Base-by-base conservation (phyloP, 352 stramenopile genomes). In the Globisporangium takayamanum region DNA sequence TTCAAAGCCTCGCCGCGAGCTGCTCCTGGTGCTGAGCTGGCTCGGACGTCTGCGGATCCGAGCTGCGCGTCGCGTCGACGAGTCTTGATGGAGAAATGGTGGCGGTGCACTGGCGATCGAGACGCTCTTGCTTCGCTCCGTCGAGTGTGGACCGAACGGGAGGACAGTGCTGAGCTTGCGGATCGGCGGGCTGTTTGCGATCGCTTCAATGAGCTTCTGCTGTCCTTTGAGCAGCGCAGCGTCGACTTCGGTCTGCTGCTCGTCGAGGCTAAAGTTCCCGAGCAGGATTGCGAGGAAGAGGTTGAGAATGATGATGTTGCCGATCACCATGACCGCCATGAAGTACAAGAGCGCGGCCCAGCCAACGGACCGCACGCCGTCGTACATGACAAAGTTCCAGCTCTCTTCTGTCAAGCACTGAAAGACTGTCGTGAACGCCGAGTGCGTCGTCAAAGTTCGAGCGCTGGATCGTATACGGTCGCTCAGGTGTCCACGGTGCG, bases 251-350 rank as follows among this genome's bases (percentile, higher is more conserved):
- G 61, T 59, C 48, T 63, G 57, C 39, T 75, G 61, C 5, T 76
- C 69, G 14, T 69, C 69, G 25, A 72, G 42, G 36, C 77, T 83
- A 59, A 96, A 97, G 53, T 90, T 86, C 33, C 74, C 70, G 11
- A 97, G 69, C 16, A 97, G 60, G 62, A 97, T 95, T 0, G 87
- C 89, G 3, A 96, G 70, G 57, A 97, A 95, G 10, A 97, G 62
- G 58, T 96, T 96, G 11, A 97, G 64, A 20, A 95, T 73, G 58
- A 94, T 86, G 70, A 95, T 95, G 33, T 84, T 78, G 36, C 86
- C 83, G 30, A 96, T 67, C 0, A 96, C 58, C 66, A 96, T 77
- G 7, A 80, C 70, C 10, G 62, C 28, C 18, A 94, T 14, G 48
- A 92, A 88, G 60, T 89, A 96, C 18, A 78, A 4, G 5, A 68